Evolutionary conservation across 1,284 basidiomycete species (phyloP).

Genomic region (Prillingera fragicola): DNA sequence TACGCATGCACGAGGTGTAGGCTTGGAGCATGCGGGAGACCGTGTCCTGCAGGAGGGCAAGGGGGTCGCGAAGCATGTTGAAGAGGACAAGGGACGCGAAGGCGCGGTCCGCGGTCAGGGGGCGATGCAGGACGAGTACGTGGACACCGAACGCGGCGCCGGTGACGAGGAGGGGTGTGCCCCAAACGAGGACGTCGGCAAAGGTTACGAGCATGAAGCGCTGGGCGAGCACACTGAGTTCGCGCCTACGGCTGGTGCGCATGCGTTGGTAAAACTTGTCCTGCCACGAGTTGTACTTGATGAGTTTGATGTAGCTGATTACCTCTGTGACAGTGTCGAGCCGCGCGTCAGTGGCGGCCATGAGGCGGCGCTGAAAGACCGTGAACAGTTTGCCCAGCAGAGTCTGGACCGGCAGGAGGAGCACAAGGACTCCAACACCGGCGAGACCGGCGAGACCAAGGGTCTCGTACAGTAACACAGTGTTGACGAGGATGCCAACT

Average conservation of each 20-base stretch:
- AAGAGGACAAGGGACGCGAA: slow-evolving; percentile 55
- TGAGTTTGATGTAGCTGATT: slow-evolving; percentile 51
- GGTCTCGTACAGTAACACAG: slow-evolving; percentile 49
- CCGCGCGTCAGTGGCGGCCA: slow-evolving; percentile 53
- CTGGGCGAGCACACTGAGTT: slow-evolving; percentile 49
- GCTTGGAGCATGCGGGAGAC: slow-evolving; percentile 51
- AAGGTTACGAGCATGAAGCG: slow-evolving; percentile 48
- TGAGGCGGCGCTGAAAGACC: slow-evolving; percentile 48
- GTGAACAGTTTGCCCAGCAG: slow-evolving; percentile 49
- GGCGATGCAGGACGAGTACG: slow-evolving; percentile 36
- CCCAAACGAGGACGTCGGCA: slow-evolving; percentile 47
- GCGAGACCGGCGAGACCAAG: slow-evolving; percentile 49
- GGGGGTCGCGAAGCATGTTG: slow-evolving; percentile 49
- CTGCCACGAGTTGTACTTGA: slow-evolving; percentile 54
- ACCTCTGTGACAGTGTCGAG: slow-evolving; percentile 54
- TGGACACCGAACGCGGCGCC: slow-evolving; percentile 51
- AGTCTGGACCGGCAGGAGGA: slow-evolving; percentile 47
- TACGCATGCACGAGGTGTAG: slow-evolving; percentile 47
- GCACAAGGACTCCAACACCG: slow-evolving; percentile 47
- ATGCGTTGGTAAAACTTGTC: slow-evolving; percentile 51
- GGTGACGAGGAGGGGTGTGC: slow-evolving; percentile 51
- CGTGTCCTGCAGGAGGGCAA: slow-evolving; percentile 38
- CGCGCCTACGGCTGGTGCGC: slow-evolving; percentile 48
- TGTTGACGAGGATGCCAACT: slow-evolving; percentile 49
- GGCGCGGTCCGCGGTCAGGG: slow-evolving; percentile 39